A percentile compares a stretch with the other conserved stretches of the same genome.
Evolutionary conservation across 2,329 filamentous ascomycete species (phyloP).

Genomic region (Alternaria angustiovoidea): DNA sequence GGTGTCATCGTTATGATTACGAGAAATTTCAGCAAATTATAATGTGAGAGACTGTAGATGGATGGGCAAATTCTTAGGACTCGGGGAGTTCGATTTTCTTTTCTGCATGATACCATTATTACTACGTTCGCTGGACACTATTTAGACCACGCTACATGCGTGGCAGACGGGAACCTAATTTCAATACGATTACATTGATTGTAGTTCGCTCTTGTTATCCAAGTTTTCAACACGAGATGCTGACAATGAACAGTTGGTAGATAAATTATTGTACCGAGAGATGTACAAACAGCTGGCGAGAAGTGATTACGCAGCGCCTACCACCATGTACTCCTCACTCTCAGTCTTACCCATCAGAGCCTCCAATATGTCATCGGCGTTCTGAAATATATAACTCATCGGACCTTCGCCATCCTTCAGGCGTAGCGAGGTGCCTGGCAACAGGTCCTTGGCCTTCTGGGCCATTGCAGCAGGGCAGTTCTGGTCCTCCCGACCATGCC

Average conservation of each 20-base stretch:
- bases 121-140: conserved; percentile 12
- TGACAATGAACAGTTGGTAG: neutral
- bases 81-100: neutral
- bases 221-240: neutral
- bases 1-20: conserved; percentile 51
- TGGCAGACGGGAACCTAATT: neutral
- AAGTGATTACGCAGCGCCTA: conserved; percentile 1
- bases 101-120: conserved; percentile 19
- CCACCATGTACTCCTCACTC: conserved; percentile 27
- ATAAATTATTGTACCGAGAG: neutral
- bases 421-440: conserved; percentile 30
- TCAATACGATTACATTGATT: neutral
- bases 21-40: conserved; percentile 48
- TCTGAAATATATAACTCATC: conserved; percentile 31
- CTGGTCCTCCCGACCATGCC: conserved; percentile 46
- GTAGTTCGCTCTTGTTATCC: neutral
- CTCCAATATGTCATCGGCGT: conserved; percentile 33
- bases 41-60: neutral
- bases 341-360: conserved; percentile 29
- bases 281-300: neutral
- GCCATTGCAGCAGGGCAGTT: conserved; percentile 37
- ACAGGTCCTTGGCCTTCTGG: conserved; percentile 31
- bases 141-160: neutral
- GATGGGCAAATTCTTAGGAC: neutral
- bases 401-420: conserved; percentile 39